phyloP scores from a whole-genome alignment of 2,329 filamentous ascomycete genomes.

The Colletotrichum zoysiae region DNA sequence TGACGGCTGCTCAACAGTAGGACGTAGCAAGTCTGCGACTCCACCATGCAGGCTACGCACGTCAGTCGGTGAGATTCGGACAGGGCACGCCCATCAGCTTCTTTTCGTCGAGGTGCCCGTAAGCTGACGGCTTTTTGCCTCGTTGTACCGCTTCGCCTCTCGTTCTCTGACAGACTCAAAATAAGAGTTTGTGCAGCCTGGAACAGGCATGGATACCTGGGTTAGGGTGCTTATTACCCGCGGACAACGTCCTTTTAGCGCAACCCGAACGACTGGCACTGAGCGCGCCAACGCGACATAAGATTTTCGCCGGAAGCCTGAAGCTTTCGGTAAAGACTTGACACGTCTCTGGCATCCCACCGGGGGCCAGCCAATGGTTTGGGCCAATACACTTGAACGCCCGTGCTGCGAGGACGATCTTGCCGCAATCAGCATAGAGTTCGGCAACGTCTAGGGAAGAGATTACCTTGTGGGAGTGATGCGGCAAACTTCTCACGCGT shows the following conservation, averaged over 20 bases:
- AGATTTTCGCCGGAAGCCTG: background rate
- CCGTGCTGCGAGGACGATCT: background rate
- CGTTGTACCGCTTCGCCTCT: background rate
- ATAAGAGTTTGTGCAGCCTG: background rate
- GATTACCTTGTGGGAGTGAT: background rate
- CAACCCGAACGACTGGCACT: conserved; percentile 35
- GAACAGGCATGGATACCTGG: background rate
- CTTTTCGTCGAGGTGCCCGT: background rate
- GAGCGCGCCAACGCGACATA: conserved; percentile 23
- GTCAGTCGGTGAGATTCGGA: background rate
- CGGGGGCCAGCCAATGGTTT: background rate
- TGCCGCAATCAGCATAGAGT: background rate
- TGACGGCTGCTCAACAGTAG: background rate
- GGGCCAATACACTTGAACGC: background rate
- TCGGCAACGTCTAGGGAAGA: background rate
- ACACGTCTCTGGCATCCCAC: background rate
- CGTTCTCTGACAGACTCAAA: conserved; percentile 7
- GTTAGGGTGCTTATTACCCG: conserved; percentile 2
- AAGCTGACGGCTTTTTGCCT: conserved; percentile 29
- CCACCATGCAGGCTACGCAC: conserved; percentile 8
- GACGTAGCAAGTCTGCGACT: background rate
- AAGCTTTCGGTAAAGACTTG: background rate
- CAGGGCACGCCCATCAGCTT: conserved; percentile 18
- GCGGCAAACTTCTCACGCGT: background rate
- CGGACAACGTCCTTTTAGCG: conserved; percentile 6